Percentiles rank a stretch among this genome's conserved stretches.
Evolutionary conservation across 2,329 filamentous ascomycete genomes (phyloP).

Genomic region (Colletotrichum godetiae): DNA sequence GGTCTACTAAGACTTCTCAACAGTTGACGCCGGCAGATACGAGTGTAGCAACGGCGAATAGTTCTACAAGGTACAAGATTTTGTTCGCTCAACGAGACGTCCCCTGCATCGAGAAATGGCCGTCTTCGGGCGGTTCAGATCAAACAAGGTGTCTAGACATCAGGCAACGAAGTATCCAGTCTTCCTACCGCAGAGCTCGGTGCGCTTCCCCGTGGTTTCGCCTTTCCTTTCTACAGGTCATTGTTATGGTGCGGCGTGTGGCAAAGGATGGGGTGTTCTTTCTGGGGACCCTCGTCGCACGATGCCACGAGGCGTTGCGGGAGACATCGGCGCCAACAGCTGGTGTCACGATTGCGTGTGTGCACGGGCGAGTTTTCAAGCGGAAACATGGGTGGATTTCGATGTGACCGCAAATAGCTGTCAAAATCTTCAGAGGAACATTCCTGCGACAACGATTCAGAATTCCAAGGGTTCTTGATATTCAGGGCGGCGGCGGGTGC

Average conservation of each 20-base stretch:
- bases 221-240: neutral
- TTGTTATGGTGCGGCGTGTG: slow-evolving; percentile 26
- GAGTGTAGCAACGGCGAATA: neutral
- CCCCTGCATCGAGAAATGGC: neutral
- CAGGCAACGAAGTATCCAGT: neutral
- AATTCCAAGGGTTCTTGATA: neutral
- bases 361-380: slow-evolving; percentile 6
- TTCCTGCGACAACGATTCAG: neutral
- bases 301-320: slow-evolving; percentile 1
- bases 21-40: neutral
- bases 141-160: neutral
- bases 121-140: neutral
- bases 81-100: neutral
- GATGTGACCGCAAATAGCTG: slow-evolving; percentile 5
- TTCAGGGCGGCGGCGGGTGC: neutral
- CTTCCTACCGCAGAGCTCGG: neutral
- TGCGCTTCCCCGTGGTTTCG: neutral
- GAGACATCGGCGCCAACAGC: slow-evolving; percentile 8
- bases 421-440: neutral
- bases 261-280: neutral
- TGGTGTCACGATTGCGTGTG: slow-evolving; percentile 13
- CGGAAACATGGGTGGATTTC: neutral
- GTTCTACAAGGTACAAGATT: neutral
- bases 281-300: slow-evolving; percentile 18
- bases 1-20: neutral